These are phyloP conservation scores for Trichoderma gracile DNA, from an alignment of 2,329 filamentous ascomycete species.

Conservation along the genomic window DNA sequence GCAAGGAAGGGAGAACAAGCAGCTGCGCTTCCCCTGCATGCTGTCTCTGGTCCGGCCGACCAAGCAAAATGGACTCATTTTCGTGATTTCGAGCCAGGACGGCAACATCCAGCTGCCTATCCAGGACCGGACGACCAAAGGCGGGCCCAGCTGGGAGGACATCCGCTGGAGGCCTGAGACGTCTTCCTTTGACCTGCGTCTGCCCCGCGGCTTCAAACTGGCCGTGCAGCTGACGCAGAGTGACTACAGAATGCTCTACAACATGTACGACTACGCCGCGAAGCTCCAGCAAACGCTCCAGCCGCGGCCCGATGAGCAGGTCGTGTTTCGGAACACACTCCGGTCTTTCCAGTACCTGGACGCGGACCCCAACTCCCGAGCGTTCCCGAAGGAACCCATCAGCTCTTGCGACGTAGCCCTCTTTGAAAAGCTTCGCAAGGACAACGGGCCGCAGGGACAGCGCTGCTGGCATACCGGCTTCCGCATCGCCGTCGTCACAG, in stretches of 20 bases:
- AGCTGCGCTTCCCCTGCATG: conserved; percentile 70
- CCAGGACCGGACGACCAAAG: conserved; percentile 63
- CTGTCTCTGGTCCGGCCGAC: conserved; percentile 73
- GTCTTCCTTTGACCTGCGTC: conserved; percentile 64
- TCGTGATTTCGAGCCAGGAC: conserved; percentile 77
- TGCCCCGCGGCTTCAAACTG: conserved; percentile 75
- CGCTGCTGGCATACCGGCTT: conserved; percentile 77
- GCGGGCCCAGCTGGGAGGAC: conserved; percentile 77
- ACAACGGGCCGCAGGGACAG: conserved; percentile 70
- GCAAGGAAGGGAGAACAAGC: conserved; percentile 66
- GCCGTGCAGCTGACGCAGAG: conserved; percentile 69
- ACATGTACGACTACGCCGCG: conserved; percentile 80
- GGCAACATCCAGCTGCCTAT: conserved; percentile 74
- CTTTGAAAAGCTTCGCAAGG: conserved; percentile 69
- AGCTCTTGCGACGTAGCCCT: conserved; percentile 70
- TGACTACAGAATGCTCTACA: conserved; percentile 79
- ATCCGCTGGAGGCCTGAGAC: conserved; percentile 74
- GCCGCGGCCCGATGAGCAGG: conserved; percentile 66
- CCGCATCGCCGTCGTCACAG: conserved; percentile 75
- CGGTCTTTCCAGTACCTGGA: conserved; percentile 81
- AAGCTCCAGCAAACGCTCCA: conserved; percentile 73
- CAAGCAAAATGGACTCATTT: conserved; percentile 67
- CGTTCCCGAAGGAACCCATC: conserved; percentile 75
- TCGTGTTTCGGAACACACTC: conserved; percentile 69
- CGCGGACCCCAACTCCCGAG: conserved; percentile 63